Evolutionary conservation across 176 grass and related monocot genomes (phyloP).

Genomic region (Triticum turgidum): DNA sequence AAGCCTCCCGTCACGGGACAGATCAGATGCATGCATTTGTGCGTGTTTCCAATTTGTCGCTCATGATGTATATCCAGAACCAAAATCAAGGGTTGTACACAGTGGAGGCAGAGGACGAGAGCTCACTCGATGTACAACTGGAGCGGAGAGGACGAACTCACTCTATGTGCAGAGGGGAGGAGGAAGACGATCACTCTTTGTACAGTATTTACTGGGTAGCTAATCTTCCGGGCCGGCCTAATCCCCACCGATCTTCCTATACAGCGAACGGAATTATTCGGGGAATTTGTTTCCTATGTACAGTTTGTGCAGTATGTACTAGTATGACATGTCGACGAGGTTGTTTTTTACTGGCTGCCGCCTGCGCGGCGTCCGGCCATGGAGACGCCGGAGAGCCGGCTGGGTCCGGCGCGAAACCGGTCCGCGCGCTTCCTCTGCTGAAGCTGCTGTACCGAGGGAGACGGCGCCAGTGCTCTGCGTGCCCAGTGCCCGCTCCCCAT

Average conservation of each 20-base stretch:
- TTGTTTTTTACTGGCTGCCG: not conserved
- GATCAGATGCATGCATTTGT: not conserved
- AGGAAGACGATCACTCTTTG: too few relatives aligned
- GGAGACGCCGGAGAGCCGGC: slow-evolving; percentile 48
- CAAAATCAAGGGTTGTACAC: not conserved
- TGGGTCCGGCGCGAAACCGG: slow-evolving; percentile 22
- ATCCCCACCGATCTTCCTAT: not conserved
- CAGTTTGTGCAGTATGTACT: not conserved
- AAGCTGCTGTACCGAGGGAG: slow-evolving; percentile 39
- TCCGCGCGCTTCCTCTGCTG: slow-evolving; percentile 49
- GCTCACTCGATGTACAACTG: not conserved
- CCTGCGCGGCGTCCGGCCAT: not conserved
- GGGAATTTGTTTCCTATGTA: not conserved
- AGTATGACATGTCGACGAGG: not conserved
- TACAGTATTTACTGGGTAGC: too few relatives aligned
- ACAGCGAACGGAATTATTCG: not conserved
- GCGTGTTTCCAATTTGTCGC: slow-evolving; percentile 5
- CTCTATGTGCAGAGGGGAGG: too few relatives aligned
- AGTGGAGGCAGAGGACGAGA: not conserved
- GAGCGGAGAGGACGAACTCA: too few relatives aligned
- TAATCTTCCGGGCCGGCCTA: too few relatives aligned
- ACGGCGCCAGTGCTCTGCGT: slow-evolving; percentile 46
- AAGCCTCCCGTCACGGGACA: not conserved
- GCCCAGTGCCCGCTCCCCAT: slow-evolving; percentile 48
- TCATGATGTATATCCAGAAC: not conserved